A percentile compares a stretch with the other conserved stretches of the same genome.
Conservation (phyloP, 2,329 filamentous ascomycete species). For the Monosporascus sp. region DNA sequence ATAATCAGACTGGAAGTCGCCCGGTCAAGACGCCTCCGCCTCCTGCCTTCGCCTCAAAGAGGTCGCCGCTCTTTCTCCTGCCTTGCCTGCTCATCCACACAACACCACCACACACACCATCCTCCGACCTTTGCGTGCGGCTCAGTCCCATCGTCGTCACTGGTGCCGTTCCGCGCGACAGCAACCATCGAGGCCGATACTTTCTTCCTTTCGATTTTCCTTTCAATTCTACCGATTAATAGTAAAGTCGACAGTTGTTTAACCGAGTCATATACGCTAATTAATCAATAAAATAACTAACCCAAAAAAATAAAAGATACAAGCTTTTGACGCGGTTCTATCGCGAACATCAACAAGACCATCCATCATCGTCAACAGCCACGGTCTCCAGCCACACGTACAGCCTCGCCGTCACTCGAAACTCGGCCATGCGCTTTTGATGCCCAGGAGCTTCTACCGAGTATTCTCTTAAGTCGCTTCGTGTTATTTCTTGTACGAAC, state of each 20-base stretch:
- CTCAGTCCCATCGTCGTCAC: not conserved
- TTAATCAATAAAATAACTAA: slow-evolving; percentile 5
- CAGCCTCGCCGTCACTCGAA: slow-evolving; percentile 23
- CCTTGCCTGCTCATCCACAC: not conserved
- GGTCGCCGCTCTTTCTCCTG: not conserved
- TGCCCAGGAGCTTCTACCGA: slow-evolving; percentile 21
- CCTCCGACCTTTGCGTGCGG: not conserved
- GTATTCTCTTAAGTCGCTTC: slow-evolving; percentile 14
- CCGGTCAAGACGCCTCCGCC: not conserved
- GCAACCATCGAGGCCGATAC: not conserved
- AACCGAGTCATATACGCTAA: not conserved
- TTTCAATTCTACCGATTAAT: not conserved
- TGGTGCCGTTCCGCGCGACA: not conserved
- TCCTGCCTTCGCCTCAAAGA: not conserved
- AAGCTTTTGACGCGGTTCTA: slow-evolving; percentile 14
- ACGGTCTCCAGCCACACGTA: slow-evolving; percentile 31
- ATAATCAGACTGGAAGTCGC: not conserved
- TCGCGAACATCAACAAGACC: slow-evolving; percentile 26
- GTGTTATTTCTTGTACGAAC: slow-evolving; percentile 17
- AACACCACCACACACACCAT: slow-evolving; percentile 1
- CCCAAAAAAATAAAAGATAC: slow-evolving; percentile 5
- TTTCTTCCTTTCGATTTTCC: not conserved
- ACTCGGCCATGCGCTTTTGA: slow-evolving; percentile 27
- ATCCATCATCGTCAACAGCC: slow-evolving; percentile 25
- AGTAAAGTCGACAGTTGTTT: not conserved